Evolutionary conservation across 176 grass and related monocot species (phyloP), one percentile per base, ranked within the genome.

Genomic region (Carex cristatella): DNA sequence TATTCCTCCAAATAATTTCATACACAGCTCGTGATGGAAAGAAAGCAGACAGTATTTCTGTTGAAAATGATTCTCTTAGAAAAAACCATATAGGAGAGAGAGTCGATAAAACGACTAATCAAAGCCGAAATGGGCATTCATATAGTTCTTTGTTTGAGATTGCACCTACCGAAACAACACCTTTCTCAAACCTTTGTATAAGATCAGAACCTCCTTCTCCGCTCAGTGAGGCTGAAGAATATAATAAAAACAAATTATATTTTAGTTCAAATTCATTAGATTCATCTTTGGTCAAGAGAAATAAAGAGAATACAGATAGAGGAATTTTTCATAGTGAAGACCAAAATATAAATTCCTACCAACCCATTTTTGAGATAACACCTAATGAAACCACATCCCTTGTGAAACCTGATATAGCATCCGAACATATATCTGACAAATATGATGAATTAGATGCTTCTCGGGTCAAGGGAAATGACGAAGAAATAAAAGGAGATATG

Each of bases 131-230:
- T 5, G 31, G 0, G 12, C 63, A 31, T 53, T 82, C 80, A 48
- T 65, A 62, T 42, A 58, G 60, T 63, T 81, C 79, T 18, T 30
- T 81, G 3, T 82, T 44, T 27, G 79, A 82, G 42, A 30, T 82
- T 65, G 48, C 61, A 49, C 60, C 60, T 63, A 27, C 23, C 7
- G 60, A 65, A 81, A 44, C 58, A n/a, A 46, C 57, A 27, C 31
- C 33, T 27, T 33, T 40, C 1, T 12, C 79, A 38, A 81, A 81
- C 55, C 55, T 54, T 61, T 38, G 28, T 62, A 62, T 32, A 59
- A 37, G 78, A 35, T 82, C 60, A 13, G 60, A 82, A 82, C 14
- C 59, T 44, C 15, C 79, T 44, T 61, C 79, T 81, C 79, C 46
- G 32, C 4, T 4, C 15, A 46, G 48, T 64, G 79, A 49, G 19